These are phyloP conservation scores for Tulasnella calospora DNA, from an alignment of 768 basidiomycete species.

Conservation along the genomic window DNA sequence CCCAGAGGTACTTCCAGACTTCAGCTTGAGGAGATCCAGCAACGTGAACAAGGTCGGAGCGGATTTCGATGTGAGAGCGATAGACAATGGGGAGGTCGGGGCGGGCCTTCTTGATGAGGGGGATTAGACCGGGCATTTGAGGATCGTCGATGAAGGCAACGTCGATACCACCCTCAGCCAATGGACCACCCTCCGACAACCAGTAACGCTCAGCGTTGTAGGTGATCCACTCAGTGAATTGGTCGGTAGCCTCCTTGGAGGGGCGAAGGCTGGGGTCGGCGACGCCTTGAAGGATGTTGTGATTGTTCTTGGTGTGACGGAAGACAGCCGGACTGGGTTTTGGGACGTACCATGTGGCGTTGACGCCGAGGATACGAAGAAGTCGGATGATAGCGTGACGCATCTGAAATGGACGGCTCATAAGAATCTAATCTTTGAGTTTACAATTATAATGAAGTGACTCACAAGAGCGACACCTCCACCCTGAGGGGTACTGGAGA, in stretches of 20 bases:
- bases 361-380: conserved; percentile 71
- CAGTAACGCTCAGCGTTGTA: conserved; percentile 72
- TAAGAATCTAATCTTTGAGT: not conserved
- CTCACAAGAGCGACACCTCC: conserved; percentile 89
- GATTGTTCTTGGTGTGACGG: conserved; percentile 86
- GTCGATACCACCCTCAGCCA: conserved; percentile 76
- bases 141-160: conserved; percentile 75
- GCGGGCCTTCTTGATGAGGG: conserved; percentile 77
- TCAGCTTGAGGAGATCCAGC: conserved; percentile 80
- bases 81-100: conserved; percentile 87
- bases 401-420: conserved; percentile 51
- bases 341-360: conserved; percentile 83
- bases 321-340: conserved; percentile 86
- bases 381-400: conserved; percentile 90
- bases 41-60: conserved; percentile 75
- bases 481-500: conserved; percentile 93
- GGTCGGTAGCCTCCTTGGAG: conserved; percentile 69
- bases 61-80: conserved; percentile 92
- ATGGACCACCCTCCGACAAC: conserved; percentile 79
- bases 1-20: conserved; percentile 94
- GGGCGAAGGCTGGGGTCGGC: conserved; percentile 72
- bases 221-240: conserved; percentile 77
- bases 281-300: conserved; percentile 93
- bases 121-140: conserved; percentile 88
- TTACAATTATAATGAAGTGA: conserved; percentile 30